Base-by-base conservation (phyloP, 2,329 filamentous ascomycete species). In the Trichoderma afroharzianum region DNA sequence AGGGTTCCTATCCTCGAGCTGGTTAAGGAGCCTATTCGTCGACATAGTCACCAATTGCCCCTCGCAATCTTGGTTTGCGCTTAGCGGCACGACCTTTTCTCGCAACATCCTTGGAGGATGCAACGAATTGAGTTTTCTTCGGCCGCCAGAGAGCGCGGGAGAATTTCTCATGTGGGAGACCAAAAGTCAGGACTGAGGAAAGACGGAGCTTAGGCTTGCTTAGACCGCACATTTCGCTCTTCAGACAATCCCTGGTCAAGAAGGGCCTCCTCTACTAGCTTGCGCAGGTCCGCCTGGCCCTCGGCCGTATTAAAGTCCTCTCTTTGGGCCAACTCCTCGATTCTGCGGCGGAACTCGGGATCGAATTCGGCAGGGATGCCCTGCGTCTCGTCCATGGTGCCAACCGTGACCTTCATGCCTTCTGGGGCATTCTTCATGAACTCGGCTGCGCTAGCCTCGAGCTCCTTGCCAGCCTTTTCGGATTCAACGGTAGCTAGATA, bases 271-370 rank as follows among this genome's bases (percentile, higher is more conserved):
- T 92, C 88, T 6, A 99, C 90, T 72, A 99, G 83, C 75, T 89
- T 87, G 72, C 94, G 88, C 77, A 99, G 82, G 78, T 95, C 90
- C 26, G 87, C 88, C 81, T 99, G 96, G 4, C 92, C 93, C 72
- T 92, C 89, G 68, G 93, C 90, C 6, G 90, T 92, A 76, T 95
- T 86, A 77, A 98, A 97, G 78, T 98, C 94, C 28, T 92, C 90
- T 53, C 94, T 87, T 43, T 91, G 87, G 2, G 96, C 95, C 72
- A 99, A 83, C 81, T 97, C 92, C 77, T 98, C 94, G 78, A 99
- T 98, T 68, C 93, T 88, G 75, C 92, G 86, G 78, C 92, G 90
- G 75, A 99, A 93, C 75, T 95, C 94, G 1, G 93, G 90, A 78
- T 98, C 94, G 9, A 91, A 88, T 71, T 91, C 89, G 50, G 85